Percentiles rank a stretch among this genome's conserved stretches.
phyloP scores from a whole-genome alignment of 108 stramenopile genomes.

The Nannochloropsis oceanica region DNA sequence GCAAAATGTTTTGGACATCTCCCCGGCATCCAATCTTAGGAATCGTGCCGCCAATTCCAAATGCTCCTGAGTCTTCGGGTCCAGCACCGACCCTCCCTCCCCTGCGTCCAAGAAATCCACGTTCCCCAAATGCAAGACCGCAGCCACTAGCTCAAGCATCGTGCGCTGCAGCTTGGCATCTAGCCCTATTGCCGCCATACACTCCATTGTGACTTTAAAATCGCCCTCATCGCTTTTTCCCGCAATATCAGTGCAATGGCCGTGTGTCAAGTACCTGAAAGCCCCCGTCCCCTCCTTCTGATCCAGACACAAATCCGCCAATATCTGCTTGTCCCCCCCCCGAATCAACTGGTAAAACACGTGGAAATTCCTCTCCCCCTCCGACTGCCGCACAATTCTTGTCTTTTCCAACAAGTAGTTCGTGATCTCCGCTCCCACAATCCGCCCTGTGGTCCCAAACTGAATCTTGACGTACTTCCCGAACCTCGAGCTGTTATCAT shows the following conservation, averaged over 20 bases:
- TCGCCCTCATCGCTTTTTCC: constrained; percentile 1
- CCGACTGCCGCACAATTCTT: constrained; percentile 72
- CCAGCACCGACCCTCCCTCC: constrained; percentile 1
- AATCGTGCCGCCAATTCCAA: constrained; percentile 16
- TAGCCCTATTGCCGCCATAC: constrained; percentile 9
- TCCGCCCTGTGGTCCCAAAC: constrained; percentile 35
- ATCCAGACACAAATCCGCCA: background rate
- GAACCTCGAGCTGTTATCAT: constrained; percentile 98
- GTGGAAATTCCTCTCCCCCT: constrained; percentile 94
- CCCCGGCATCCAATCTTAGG: constrained; percentile 25
- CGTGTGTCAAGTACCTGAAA: constrained; percentile 4
- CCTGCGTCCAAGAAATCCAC: constrained; percentile 19
- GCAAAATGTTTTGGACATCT: constrained; percentile 5
- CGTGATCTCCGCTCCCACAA: constrained; percentile 43
- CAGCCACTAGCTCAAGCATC: constrained; percentile 30
- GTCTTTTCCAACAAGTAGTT: constrained; percentile 91
- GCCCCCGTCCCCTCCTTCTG: constrained; percentile 4
- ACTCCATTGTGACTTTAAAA: constrained; percentile 4
- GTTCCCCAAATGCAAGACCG: constrained; percentile 44
- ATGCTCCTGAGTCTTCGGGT: background rate
- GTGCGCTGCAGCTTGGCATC: background rate
- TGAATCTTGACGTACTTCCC: constrained; percentile 84
- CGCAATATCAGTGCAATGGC: background rate
- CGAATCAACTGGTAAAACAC: constrained; percentile 83
- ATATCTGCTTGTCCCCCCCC: background rate